Base-by-base conservation (phyloP, 495 filamentous ascomycete genomes). In the Podospora australis region DNA sequence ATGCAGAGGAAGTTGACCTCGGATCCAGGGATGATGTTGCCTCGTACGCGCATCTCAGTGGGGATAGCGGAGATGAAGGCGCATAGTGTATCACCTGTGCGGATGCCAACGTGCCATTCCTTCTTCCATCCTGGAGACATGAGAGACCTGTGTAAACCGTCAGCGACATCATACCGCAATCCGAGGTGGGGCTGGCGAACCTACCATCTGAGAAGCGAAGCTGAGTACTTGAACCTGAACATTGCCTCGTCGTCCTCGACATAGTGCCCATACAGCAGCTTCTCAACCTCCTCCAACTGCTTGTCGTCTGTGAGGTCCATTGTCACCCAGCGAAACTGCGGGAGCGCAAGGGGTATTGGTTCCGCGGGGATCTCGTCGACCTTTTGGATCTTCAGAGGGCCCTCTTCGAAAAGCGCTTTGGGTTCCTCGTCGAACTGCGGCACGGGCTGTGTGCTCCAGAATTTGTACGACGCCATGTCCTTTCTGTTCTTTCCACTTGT, bases 1-100 rank as follows among this genome's bases (percentile, higher is more conserved):
- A 97, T 81, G 63, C 88, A 94, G 44, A 98, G 84, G 73, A 95
- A 97, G 70, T 98, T 97, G 69, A 97, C 90, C 63, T 98, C 92
- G 25, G 85, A 90, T 46, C 83, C 81, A 44, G 81, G 81, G 55
- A 97, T 65, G 39, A 75, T 68, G 40, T 86, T 85, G 39, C 81
- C 72, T 22, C 90, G 87, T 17, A 97, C 83, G 40, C 86, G 87
- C 22, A 97, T 68, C 39, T 80, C 74, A 35, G 88, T 81, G 1
- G 94, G 92, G 6, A 96, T 84, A 54, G 87, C 92, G 35, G 87
- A 91, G 50, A 98, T 97, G 63, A 95, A 96, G 39, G 89, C 92
- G 46, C 95, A 88, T 13, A 98, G 77, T 57, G 87, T 94, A 35
- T 82, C 78, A 40, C 80, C 73, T 16, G 83, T 84, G 25, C 92